Evolutionary conservation across 148 eudicot genomes (phyloP).

Genomic region (Chenopodium album): DNA sequence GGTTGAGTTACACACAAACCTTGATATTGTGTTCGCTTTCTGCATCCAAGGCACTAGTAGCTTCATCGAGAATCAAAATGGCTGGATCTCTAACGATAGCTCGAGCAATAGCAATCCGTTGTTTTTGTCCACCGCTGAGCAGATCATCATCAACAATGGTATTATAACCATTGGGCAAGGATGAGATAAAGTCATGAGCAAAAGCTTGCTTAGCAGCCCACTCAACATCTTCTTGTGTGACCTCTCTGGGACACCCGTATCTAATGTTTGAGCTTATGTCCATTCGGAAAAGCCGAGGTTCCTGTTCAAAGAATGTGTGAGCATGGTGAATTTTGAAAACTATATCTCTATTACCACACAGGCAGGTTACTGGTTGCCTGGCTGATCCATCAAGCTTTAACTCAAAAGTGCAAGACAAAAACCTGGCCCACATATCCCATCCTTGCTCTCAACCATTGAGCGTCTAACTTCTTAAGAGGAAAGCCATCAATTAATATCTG

Average conservation of each 20-base stretch:
- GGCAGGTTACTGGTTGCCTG: not conserved
- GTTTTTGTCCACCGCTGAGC: constrained; percentile 99
- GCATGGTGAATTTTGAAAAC: not conserved
- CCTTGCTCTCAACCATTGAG: constrained; percentile 84
- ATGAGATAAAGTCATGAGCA: constrained; percentile 85
- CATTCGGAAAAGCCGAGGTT: constrained; percentile 88
- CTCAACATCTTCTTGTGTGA: constrained; percentile 79
- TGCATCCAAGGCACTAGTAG: constrained; percentile 97
- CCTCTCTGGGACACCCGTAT: constrained; percentile 77
- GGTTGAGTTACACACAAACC: constrained; percentile 39
- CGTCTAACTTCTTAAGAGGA: constrained; percentile 66
- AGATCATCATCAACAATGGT: constrained; percentile 96
- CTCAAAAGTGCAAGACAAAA: constrained; percentile 19
- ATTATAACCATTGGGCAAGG: constrained; percentile 82
- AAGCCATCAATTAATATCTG: constrained; percentile 80
- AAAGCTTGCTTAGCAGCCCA: constrained; percentile 91
- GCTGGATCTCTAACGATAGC: constrained; percentile 88
- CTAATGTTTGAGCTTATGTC: constrained; percentile 83
- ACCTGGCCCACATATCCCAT: constrained; percentile 99
- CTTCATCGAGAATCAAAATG: constrained; percentile 95
- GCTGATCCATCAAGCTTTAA: not conserved
- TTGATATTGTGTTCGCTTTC: constrained; percentile 96
- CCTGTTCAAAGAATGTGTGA: constrained; percentile 45
- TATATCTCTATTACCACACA: constrained; percentile 7
- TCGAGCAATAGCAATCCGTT: constrained; percentile 95